Evolutionary conservation across 2,329 filamentous ascomycete species (phyloP).

Genomic region (Sclerotinia spermophila): DNA sequence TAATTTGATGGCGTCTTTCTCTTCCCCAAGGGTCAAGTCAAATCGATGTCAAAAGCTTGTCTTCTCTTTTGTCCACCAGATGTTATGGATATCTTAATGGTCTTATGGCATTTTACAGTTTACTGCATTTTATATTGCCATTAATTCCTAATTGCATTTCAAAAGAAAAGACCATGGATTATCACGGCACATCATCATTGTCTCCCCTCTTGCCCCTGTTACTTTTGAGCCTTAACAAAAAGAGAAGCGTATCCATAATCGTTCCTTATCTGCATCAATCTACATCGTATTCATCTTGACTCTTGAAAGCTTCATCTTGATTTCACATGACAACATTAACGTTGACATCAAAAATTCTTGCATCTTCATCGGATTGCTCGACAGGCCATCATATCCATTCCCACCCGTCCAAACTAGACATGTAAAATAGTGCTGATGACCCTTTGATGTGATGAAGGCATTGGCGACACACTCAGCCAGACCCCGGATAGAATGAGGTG

Average conservation of each 20-base stretch:
- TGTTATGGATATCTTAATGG: background rate
- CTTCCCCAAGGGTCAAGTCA: background rate
- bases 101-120: background rate
- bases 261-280: constrained; percentile 3
- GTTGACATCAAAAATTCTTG: background rate
- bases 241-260: background rate
- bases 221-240: background rate
- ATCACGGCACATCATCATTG: constrained; percentile 13
- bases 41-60: background rate
- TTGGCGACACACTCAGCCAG: constrained; percentile 4
- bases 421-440: background rate
- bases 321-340: background rate
- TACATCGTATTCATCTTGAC: background rate
- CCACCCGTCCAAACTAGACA: background rate
- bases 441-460: background rate
- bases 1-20: background rate
- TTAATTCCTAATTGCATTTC: background rate
- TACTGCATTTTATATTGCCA: background rate
- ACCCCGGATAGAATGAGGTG: background rate
- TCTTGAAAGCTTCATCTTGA: background rate
- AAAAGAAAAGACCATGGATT: background rate
- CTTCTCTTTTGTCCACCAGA: background rate
- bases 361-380: background rate
- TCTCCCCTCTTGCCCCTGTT: background rate
- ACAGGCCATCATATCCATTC: background rate